These are phyloP conservation scores for Mortierella antarctica DNA, from an alignment of 192 early-diverging fungal genomes.

Conservation along the genomic window DNA sequence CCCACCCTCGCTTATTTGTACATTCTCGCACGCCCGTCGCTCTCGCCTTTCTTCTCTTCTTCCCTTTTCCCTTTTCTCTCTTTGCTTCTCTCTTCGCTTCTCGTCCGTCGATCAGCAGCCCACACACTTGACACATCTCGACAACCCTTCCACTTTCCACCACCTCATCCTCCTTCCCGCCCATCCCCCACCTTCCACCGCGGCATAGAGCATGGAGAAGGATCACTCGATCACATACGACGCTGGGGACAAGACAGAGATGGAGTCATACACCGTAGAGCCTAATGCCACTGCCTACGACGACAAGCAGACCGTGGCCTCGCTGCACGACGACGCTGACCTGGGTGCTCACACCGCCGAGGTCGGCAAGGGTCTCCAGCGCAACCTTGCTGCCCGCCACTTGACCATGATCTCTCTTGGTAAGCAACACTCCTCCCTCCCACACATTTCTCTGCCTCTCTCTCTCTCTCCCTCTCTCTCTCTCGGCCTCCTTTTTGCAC, in stretches of 20 bases:
- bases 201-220: constrained; percentile 11
- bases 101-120: background rate
- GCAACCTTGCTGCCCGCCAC: constrained; percentile 75
- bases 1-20: background rate
- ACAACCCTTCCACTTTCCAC: background rate
- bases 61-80: background rate
- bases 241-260: constrained; percentile 23
- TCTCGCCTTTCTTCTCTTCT: background rate
- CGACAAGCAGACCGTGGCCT: background rate
- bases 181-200: background rate
- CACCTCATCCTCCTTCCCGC: background rate
- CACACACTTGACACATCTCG: too few relatives aligned
- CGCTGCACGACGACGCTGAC: constrained; percentile 23
- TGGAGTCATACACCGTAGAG: constrained; percentile 21
- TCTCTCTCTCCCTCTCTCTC: background rate
- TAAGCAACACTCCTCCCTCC: constrained; percentile 2
- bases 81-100: background rate
- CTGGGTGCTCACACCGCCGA: background rate
- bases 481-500: background rate
- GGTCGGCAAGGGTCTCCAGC: constrained; percentile 58
- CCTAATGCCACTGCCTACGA: background rate
- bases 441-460: background rate
- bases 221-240: constrained; percentile 15
- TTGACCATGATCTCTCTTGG: constrained; percentile 66
- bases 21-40: background rate